Base-by-base conservation (phyloP, 306 rosid species). In the Glycyrrhiza uralensis region DNA sequence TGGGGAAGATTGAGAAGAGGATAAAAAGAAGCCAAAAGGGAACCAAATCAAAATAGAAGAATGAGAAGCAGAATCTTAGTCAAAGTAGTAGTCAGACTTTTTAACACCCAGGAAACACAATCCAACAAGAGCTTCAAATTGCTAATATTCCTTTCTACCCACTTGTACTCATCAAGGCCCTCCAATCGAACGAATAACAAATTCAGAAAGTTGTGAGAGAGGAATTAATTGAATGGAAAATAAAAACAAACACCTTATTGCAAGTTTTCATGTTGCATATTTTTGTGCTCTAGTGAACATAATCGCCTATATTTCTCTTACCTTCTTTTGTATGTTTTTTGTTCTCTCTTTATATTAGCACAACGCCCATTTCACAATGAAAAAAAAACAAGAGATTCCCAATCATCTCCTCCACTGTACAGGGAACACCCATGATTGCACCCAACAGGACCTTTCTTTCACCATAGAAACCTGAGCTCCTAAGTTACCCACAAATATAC, bases 341-440 rank as follows among this genome's bases (percentile, higher is more conserved):
- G 33, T 50, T 29, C 36, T 35, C 23, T 50, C 54, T 44, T 7
- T 72, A 44, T 22, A 45, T 57, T 67, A 62, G 32, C 52, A 61
- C 45, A 63, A 14, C 19, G 74, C 79, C 78, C 81, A 23, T 70
- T 82, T 77, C 76, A 84, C 83, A 80, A 76, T 72, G 65, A 75
- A 71, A 81, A 82, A 72, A 78, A 78, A 75, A 79, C 74, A 76
- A 79, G 69, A 87, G 90, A 87, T 83, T 84, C 88, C 84, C 91
- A 87, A 90, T 90, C 87, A 90, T 90, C 87, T 45, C 82, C 66
- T 87, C 96, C 96, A 90, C 87, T 77, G 78, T 79, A 61, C 60
- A 74, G 86, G 88, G 77, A 88, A 90, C 88, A 86, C 74, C 71
- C 88, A 90, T 90, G 71, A 90, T 90, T 88, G 86, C 90, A 84